Base-by-base conservation (phyloP, 352 stramenopile species). In the Pythium chondricola region DNA sequence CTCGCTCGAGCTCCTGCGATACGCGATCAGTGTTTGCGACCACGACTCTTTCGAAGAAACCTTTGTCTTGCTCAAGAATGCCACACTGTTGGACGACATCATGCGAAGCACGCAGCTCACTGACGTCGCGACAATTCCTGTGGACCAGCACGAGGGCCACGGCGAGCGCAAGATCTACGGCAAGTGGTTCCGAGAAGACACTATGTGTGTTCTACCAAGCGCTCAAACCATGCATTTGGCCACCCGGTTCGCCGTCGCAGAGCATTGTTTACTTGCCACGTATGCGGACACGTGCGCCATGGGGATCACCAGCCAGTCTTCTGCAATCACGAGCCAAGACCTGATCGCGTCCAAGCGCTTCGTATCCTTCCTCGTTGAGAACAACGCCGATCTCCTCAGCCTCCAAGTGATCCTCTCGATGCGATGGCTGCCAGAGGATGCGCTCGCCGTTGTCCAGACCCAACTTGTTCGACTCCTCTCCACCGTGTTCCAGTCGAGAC, bases 321-420 rank as follows among this genome's bases (percentile, higher is more conserved):
- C 17, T 16, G n/a, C 30, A 25, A 66, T 65, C 5, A 21, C 43
- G 16, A 21, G n/a, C 22, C 45, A 63, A n/a, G 71, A 87, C 16
- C 56, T 63, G 18, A 61, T 83, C 25, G 48, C 73, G 25, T 87
- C 74, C 0, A 89, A 85, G 20, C 69, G 74, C 5, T 83, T 79
- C 30, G 59, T 89, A 1, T 82, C 74, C 29, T 87, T 82, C 43
- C 53, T 89, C 0, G 64, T 86, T 11, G 74, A 85, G 32, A 73
- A 89, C 38, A 69, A 65, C 9, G 71, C 78, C 22, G 64, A 85
- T 21, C 43, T 85, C 25, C 48, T 92, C n/a, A 82, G 75, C 48
- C 41, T 92, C 4, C 65, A 83, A 50, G 66, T 72, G 4, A 62
- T 92, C 10, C 36, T 89, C 25, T 76, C 74, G 10, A 84, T 89